Evolutionary conservation across 1,139 yeast genomes (phyloP).

Genomic region (Nakaseomyces sp.): DNA sequence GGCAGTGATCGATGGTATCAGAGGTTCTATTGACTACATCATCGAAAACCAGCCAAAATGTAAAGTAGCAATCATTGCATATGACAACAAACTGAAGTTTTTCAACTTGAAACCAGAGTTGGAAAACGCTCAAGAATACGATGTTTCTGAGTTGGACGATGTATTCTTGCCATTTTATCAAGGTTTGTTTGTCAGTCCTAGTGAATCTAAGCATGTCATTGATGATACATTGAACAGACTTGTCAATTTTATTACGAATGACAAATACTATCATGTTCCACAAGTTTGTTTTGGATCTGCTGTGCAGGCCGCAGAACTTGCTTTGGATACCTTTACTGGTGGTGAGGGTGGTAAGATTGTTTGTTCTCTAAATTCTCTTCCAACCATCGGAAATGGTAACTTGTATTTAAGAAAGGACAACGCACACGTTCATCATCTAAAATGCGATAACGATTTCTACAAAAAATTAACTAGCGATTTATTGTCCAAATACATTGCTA

Average conservation of each 20-base stretch:
- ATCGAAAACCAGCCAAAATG: constrained; percentile 34
- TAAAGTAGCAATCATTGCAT: constrained; percentile 64
- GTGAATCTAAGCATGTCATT: constrained; percentile 52
- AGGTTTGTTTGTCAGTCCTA: constrained; percentile 78
- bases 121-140: constrained; percentile 54
- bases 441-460: constrained; percentile 58
- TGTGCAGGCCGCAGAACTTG: constrained; percentile 54
- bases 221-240: constrained; percentile 60
- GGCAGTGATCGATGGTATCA: constrained; percentile 64
- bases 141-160: constrained; percentile 67
- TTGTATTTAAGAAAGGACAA: constrained; percentile 45
- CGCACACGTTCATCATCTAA: constrained; percentile 53
- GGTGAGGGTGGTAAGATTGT: constrained; percentile 75
- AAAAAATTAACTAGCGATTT: constrained; percentile 51
- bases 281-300: constrained; percentile 82
- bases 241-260: constrained; percentile 40
- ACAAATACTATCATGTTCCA: constrained; percentile 40
- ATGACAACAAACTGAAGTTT: constrained; percentile 65
- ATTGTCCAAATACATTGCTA: constrained; percentile 54
- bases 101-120: constrained; percentile 54
- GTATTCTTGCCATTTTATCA: constrained; percentile 72
- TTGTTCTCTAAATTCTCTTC: constrained; percentile 57
- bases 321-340: constrained; percentile 48
- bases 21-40: constrained; percentile 35
- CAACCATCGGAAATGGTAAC: constrained; percentile 82